Evolutionary conservation across 176 grass and related monocot genomes (phyloP).

Genomic region (Oryza officinalis): DNA sequence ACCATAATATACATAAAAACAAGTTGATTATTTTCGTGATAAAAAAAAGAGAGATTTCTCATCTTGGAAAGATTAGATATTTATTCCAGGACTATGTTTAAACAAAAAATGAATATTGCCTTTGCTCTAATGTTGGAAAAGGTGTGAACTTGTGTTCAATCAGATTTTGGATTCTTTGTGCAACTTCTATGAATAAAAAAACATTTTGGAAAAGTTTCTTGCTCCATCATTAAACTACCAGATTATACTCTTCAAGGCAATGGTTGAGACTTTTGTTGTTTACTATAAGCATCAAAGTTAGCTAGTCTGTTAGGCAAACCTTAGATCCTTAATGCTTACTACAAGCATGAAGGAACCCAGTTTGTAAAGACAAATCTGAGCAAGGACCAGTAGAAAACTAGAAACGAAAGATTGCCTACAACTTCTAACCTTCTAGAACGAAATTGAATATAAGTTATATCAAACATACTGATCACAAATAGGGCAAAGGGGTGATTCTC

Average conservation of each 20-base stretch:
- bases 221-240: neutral
- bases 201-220: neutral
- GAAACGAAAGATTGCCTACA: neutral
- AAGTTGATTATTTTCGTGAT: neutral
- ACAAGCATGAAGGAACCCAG: conserved; percentile 36
- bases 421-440: neutral
- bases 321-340: conserved; percentile 12
- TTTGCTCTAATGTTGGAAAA: neutral
- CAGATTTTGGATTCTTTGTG: neutral
- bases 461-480: conserved; percentile 14
- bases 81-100: neutral
- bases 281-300: conserved; percentile 17
- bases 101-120: neutral
- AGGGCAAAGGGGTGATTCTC: neutral
- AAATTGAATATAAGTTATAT: conserved; percentile 11
- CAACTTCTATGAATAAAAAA: neutral
- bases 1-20: neutral
- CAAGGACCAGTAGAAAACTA: neutral
- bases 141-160: neutral
- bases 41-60: neutral
- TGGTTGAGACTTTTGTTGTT: conserved; percentile 3
- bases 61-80: neutral
- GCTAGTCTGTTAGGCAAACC: neutral
- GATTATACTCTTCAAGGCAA: conserved; percentile 15
- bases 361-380: conserved; percentile 7